Conservation (phyloP, 306 rosid genomes). For the Aeschynomene evenia region DNA sequence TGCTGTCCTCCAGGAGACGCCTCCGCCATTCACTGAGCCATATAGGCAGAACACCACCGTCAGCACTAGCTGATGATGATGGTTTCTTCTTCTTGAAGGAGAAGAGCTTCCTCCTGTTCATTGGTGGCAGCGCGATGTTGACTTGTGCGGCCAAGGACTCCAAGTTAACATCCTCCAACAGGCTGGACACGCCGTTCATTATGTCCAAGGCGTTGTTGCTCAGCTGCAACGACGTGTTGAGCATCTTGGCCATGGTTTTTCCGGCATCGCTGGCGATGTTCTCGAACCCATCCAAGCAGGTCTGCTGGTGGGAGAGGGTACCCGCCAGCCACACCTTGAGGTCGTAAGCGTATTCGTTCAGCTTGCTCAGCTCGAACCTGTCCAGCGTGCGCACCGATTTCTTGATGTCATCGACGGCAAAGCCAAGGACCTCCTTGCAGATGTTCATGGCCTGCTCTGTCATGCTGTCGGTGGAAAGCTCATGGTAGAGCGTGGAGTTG, state of each 20-base stretch:
- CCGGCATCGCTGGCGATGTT: constrained; percentile 55
- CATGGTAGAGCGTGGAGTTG: constrained; percentile 38
- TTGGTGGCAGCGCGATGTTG: not conserved
- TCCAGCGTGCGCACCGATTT: constrained; percentile 40
- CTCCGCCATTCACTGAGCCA: constrained; percentile 40
- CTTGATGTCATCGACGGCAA: constrained; percentile 56
- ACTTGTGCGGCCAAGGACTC: not conserved
- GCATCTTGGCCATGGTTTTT: constrained; percentile 41
- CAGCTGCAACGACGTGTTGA: constrained; percentile 54
- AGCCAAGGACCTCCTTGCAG: constrained; percentile 71
- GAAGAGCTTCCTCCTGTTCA: constrained; percentile 44
- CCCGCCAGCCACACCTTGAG: constrained; percentile 74
- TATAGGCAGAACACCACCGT: constrained; percentile 35
- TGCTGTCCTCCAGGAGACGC: no score
- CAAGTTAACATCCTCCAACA: constrained; percentile 24
- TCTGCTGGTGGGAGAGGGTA: constrained; percentile 60
- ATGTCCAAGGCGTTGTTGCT: constrained; percentile 71
- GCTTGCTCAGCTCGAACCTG: constrained; percentile 29
- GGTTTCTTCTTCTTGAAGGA: not conserved
- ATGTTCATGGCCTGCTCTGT: constrained; percentile 53
- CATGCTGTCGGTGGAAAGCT: constrained; percentile 41
- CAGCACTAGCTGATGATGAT: no score
- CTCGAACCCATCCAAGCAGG: constrained; percentile 74
- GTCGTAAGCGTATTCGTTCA: constrained; percentile 45
- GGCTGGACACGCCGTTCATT: constrained; percentile 29